Evolutionary conservation across 257 asterid species (phyloP).

Genomic region (Paulownia fortunei): DNA sequence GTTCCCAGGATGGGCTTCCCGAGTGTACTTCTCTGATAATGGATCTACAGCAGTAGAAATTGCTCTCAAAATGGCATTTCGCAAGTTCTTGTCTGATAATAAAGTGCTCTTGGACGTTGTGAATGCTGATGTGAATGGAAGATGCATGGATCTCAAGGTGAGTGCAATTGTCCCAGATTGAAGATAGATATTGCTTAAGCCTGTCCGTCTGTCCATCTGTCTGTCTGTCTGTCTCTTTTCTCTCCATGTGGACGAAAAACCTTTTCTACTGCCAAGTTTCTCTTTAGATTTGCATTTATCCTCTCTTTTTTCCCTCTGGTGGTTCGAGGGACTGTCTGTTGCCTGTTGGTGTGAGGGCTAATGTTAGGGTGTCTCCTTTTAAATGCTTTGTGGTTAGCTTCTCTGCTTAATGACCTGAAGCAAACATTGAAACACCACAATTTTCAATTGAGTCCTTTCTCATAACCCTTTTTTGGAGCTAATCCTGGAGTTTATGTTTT

Average conservation of each 20-base stretch:
- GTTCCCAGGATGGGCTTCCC: constrained; percentile 90
- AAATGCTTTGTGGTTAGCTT: constrained; percentile 11
- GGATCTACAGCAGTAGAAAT: constrained; percentile 99
- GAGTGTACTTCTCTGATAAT: constrained; percentile 91
- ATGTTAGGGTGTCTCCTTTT: neutral
- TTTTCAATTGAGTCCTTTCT: constrained; percentile 18
- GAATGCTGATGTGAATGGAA: constrained; percentile 42
- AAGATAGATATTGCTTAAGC: constrained; percentile 12
- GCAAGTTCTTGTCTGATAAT: constrained; percentile 84
- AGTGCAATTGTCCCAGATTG: constrained; percentile 13
- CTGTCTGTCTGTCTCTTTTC: neutral
- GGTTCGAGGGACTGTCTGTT: neutral
- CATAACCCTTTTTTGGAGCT: constrained; percentile 20
- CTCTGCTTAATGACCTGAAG: constrained; percentile 20
- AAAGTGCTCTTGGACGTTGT: constrained; percentile 44
- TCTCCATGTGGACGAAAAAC: neutral
- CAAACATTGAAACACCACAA: neutral
- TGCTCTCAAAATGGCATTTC: constrained; percentile 97
- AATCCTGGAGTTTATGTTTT: constrained; percentile 25
- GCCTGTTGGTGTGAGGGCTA: constrained; percentile 1
- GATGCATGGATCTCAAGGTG: constrained; percentile 75
- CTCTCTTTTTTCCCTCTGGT: neutral
- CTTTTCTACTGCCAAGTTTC: neutral
- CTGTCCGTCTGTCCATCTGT: neutral
- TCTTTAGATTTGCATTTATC: constrained; percentile 11